Conservation (phyloP, 305 asterid genomes). For the Salvia sclarea region DNA sequence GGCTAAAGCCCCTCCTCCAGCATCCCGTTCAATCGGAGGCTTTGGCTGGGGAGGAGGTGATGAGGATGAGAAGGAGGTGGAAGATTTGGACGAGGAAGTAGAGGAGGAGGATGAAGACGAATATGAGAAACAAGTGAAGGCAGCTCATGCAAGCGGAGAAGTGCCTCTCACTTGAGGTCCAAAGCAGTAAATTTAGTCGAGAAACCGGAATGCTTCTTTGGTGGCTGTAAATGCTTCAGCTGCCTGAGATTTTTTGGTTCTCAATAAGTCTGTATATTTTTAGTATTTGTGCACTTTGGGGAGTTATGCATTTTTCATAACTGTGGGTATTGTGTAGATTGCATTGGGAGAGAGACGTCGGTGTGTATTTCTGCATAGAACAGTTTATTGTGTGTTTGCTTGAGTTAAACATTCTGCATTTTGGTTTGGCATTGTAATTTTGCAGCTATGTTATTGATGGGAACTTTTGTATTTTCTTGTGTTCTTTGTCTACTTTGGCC, state of each 20-base stretch:
- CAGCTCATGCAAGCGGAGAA: conserved; percentile 61
- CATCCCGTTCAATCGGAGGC: conserved; percentile 66
- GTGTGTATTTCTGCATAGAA: conserved; percentile 5
- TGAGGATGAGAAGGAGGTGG: conserved; percentile 62
- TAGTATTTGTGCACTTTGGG: conserved; percentile 25
- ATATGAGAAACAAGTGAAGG: conserved; percentile 61
- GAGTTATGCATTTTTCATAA: conserved; percentile 3
- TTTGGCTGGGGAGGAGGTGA: conserved; percentile 93
- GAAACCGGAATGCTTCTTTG: conserved; percentile 6
- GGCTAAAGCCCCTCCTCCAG: conserved; percentile 77
- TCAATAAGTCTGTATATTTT: conserved; percentile 32
- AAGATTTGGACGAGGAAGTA: conserved; percentile 57
- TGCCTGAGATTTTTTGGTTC: conserved; percentile 7
- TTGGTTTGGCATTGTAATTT: conserved; percentile 26
- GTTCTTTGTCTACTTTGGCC: background rate
- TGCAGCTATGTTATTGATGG: background rate
- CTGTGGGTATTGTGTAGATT: conserved; percentile 29
- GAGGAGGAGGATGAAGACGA: conserved; percentile 58
- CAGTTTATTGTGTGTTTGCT: conserved; percentile 14
- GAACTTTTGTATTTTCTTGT: background rate
- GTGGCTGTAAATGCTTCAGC: conserved; percentile 19
- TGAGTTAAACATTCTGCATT: conserved; percentile 13
- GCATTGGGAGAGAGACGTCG: conserved; percentile 3
- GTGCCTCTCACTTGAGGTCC: conserved; percentile 46
- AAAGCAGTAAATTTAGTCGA: conserved; percentile 10